Evolutionary conservation across 306 rosid species (phyloP).

Genomic region (Ochetophila trinervis): DNA sequence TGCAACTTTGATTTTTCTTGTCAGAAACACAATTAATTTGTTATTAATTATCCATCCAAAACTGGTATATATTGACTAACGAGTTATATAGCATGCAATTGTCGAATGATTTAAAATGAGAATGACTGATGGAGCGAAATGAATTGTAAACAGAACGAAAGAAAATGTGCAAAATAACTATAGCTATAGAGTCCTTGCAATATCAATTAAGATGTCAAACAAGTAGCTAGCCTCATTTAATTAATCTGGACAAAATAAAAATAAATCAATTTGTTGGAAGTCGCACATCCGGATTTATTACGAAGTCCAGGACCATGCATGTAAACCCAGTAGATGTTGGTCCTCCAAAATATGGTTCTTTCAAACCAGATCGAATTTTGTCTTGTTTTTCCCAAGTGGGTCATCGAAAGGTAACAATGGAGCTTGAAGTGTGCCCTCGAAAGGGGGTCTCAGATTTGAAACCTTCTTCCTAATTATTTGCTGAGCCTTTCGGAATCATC

Average conservation of each 20-base stretch:
- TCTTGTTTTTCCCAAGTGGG: constrained; percentile 38
- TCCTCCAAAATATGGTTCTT: constrained; percentile 18
- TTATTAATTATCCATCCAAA: too few relatives aligned
- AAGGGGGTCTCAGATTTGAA: constrained; percentile 28
- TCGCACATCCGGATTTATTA: constrained; percentile 14
- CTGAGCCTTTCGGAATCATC: constrained; percentile 37
- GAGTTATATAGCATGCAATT: too few relatives aligned
- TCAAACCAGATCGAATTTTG: constrained; percentile 37
- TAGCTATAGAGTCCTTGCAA: too few relatives aligned
- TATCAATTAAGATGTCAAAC: too few relatives aligned
- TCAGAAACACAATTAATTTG: too few relatives aligned
- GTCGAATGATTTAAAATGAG: too few relatives aligned
- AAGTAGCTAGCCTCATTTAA: too few relatives aligned
- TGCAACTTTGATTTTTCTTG: too few relatives aligned
- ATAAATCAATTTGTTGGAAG: constrained; percentile 24
- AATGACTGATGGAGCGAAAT: too few relatives aligned
- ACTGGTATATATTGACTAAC: too few relatives aligned
- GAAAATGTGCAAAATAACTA: too few relatives aligned
- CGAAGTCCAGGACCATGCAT: constrained; percentile 21
- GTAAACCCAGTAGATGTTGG: constrained; percentile 6
- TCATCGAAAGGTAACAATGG: constrained; percentile 19
- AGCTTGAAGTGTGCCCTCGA: constrained; percentile 39
- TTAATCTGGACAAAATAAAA: background rate
- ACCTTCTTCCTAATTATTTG: constrained; percentile 34
- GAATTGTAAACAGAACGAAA: too few relatives aligned